These are phyloP conservation scores for Laburnicola sp. DNA, from an alignment of 2,329 filamentous ascomycete genomes.

Conservation along the genomic window DNA sequence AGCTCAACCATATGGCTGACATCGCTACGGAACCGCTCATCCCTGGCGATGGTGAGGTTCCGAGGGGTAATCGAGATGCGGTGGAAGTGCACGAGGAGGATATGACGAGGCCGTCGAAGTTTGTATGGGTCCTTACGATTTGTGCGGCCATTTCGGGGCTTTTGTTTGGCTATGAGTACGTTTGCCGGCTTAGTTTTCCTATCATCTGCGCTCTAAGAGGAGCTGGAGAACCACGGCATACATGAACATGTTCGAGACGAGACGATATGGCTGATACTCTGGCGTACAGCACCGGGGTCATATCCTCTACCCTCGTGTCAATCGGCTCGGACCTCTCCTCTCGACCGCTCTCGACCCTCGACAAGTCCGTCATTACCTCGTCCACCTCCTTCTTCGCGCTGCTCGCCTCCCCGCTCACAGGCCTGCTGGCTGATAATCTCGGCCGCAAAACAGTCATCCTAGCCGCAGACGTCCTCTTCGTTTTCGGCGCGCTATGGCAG, in stretches of 20 bases:
- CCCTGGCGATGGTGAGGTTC: conserved; percentile 15
- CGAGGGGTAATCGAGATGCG: conserved; percentile 21
- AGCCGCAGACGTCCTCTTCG: conserved; percentile 63
- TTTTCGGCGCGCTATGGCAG: conserved; percentile 68
- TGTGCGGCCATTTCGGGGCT: conserved; percentile 62
- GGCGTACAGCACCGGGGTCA: conserved; percentile 57
- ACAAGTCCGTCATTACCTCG: conserved; percentile 63
- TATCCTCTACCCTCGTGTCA: conserved; percentile 62
- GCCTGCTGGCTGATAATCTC: conserved; percentile 67
- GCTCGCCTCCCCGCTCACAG: conserved; percentile 58
- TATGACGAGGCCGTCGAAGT: conserved; percentile 39
- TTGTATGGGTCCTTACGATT: conserved; percentile 60
- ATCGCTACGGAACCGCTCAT: conserved; percentile 41
- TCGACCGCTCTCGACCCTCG: conserved; percentile 54
- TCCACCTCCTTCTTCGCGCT: conserved; percentile 62
- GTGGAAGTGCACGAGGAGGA: conserved; percentile 35
- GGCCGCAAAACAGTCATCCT: conserved; percentile 85
- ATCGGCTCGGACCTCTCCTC: conserved; percentile 58
- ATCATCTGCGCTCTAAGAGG: neutral
- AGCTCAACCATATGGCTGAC: conserved; percentile 35
- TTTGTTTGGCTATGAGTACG: conserved; percentile 64
- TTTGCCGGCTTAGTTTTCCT: conserved; percentile 2
- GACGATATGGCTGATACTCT: conserved; percentile 8
- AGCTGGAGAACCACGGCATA: neutral
- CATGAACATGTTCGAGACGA: conserved; percentile 16